phyloP scores from a whole-genome alignment of 2,329 filamentous ascomycete genomes.

The Phaeosphaeriaceae sp. region DNA sequence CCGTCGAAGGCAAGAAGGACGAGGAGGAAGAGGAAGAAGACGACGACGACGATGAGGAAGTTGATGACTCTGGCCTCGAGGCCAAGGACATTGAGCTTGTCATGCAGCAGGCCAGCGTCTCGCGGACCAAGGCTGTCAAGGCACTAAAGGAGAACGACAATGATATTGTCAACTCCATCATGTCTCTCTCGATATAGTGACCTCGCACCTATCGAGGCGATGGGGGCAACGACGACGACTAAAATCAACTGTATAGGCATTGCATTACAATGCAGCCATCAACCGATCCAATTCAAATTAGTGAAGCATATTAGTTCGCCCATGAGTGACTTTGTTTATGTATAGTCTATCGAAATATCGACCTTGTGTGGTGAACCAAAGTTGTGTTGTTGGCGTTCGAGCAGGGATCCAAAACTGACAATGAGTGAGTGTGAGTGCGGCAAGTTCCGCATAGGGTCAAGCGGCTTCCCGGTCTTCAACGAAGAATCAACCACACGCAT shows the following conservation, averaged over 20 bases:
- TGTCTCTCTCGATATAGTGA: slow-evolving; percentile 74
- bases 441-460: background rate
- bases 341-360: too few relatives aligned
- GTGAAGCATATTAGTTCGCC: too few relatives aligned
- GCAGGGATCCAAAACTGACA: too few relatives aligned
- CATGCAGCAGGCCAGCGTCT: slow-evolving; percentile 97
- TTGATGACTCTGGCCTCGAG: slow-evolving; percentile 92
- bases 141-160: slow-evolving; percentile 99
- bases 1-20: slow-evolving; percentile 64
- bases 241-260: slow-evolving; percentile 1
- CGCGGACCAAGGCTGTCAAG: slow-evolving; percentile 98
- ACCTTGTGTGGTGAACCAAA: too few relatives aligned
- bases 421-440: too few relatives aligned
- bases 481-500: slow-evolving; percentile 53
- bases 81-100: slow-evolving; percentile 99
- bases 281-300: too few relatives aligned
- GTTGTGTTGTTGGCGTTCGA: too few relatives aligned
- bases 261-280: too few relatives aligned
- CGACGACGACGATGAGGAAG: slow-evolving; percentile 94
- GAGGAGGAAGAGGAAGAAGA: slow-evolving; percentile 66
- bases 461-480: slow-evolving; percentile 12
- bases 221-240: slow-evolving; percentile 16
- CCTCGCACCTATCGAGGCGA: slow-evolving; percentile 9
- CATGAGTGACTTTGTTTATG: too few relatives aligned
- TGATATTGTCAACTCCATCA: slow-evolving; percentile 99